Conservation (phyloP, 2,329 filamentous ascomycete genomes). For the Chrysoporthe deuterocubensis region DNA sequence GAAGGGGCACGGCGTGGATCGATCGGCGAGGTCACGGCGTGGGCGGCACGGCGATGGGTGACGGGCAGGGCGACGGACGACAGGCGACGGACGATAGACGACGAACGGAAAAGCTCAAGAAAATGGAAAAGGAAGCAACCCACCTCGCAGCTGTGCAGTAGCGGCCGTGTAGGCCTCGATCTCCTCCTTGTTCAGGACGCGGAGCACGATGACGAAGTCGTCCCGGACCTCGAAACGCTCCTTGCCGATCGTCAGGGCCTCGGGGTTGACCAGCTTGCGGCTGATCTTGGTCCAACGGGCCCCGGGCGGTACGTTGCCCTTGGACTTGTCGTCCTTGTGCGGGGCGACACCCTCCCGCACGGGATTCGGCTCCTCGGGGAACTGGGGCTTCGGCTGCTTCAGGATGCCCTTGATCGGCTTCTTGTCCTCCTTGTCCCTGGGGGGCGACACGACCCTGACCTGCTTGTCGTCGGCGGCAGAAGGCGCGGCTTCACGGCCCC, state of each 20-base stretch:
- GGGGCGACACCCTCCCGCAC: conserved; percentile 89
- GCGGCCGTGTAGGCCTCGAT: conserved; percentile 85
- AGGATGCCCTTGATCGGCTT: conserved; percentile 83
- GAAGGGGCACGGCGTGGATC: conserved; percentile 24
- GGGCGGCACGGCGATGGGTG: conserved; percentile 29
- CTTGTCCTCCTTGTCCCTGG: conserved; percentile 63
- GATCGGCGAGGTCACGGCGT: conserved; percentile 27
- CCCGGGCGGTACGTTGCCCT: conserved; percentile 73
- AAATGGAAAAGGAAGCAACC: conserved; percentile 36
- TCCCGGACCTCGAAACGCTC: conserved; percentile 91
- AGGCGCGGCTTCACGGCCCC: conserved; percentile 47
- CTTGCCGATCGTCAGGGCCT: conserved; percentile 82
- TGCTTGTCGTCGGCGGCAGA: conserved; percentile 48
- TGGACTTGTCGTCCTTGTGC: conserved; percentile 82
- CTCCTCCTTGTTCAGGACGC: conserved; percentile 85
- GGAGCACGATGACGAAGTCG: conserved; percentile 90
- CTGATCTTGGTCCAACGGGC: conserved; percentile 95
- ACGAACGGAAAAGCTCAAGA: conserved; percentile 6
- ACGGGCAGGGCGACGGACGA: conserved; percentile 15
- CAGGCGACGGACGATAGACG: conserved; percentile 24
- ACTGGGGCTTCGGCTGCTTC: conserved; percentile 78
- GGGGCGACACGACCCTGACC: conserved; percentile 75
- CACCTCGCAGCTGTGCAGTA: conserved; percentile 81
- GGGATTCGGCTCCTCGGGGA: conserved; percentile 84
- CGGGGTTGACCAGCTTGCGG: conserved; percentile 84